Conservation (phyloP, 2,329 filamentous ascomycete genomes). For the Beauveria caledonica region DNA sequence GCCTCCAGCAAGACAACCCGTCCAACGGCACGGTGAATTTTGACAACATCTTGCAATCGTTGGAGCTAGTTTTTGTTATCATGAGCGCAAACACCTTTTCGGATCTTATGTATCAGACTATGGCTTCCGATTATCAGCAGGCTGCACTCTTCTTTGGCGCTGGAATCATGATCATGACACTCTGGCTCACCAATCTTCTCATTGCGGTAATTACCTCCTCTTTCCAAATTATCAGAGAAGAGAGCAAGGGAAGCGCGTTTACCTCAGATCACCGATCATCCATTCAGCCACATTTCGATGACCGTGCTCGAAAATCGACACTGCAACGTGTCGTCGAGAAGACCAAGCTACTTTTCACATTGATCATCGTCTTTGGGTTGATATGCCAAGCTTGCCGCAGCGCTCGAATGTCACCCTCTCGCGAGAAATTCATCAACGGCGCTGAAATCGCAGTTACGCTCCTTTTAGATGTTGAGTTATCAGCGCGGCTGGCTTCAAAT, state of each 20-base stretch:
- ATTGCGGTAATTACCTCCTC: conserved; percentile 98
- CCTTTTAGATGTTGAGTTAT: conserved; percentile 72
- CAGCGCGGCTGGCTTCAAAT: conserved; percentile 67
- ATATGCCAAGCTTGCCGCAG: conserved; percentile 71
- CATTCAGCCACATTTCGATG: conserved; percentile 29
- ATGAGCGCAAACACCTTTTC: conserved; percentile 98
- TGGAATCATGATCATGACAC: conserved; percentile 80
- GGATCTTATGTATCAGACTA: conserved; percentile 88
- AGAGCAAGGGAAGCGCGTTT: conserved; percentile 90
- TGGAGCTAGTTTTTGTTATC: conserved; percentile 93
- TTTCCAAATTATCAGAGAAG: conserved; percentile 95
- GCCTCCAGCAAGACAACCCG: conserved; percentile 71
- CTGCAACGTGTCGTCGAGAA: conserved; percentile 69
- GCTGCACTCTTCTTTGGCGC: conserved; percentile 70
- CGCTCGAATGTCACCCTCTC: conserved; percentile 58
- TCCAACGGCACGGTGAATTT: conserved; percentile 84
- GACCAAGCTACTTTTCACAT: conserved; percentile 68
- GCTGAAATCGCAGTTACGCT: conserved; percentile 72
- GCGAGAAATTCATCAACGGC: conserved; percentile 57
- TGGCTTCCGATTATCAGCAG: conserved; percentile 81
- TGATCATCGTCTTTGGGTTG: conserved; percentile 73
- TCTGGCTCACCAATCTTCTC: conserved; percentile 91
- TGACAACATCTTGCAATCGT: conserved; percentile 85
- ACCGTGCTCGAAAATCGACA: conserved; percentile 29
- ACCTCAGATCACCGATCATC: conserved; percentile 58